Conservation (phyloP, 805 yeast species). For the Spathaspora passalidarum region DNA sequence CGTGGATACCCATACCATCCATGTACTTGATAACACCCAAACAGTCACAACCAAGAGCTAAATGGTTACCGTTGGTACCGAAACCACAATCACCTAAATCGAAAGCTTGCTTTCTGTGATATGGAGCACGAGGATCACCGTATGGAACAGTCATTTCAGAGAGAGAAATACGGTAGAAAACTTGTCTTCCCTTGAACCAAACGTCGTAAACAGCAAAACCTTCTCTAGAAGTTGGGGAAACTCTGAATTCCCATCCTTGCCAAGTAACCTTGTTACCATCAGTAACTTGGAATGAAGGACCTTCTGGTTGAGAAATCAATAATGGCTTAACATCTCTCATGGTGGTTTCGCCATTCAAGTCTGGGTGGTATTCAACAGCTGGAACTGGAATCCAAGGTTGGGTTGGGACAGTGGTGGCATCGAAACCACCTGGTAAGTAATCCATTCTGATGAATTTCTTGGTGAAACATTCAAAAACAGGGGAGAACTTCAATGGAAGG, state of each 20-base stretch:
- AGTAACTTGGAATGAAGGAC: constrained; percentile 59
- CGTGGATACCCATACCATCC: constrained; percentile 55
- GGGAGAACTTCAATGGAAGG: constrained; percentile 68
- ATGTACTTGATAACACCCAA: constrained; percentile 74
- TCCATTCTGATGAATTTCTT: constrained; percentile 67
- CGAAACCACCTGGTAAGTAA: constrained; percentile 69
- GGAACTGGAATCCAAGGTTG: constrained; percentile 58
- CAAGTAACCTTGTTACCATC: constrained; percentile 62
- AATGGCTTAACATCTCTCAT: constrained; percentile 66
- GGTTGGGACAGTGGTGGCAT: constrained; percentile 57
- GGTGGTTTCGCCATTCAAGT: constrained; percentile 50
- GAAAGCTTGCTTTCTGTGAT: constrained; percentile 83
- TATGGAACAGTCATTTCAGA: constrained; percentile 89
- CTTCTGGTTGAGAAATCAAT: constrained; percentile 71
- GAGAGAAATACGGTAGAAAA: constrained; percentile 67
- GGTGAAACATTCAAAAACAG: constrained; percentile 64
- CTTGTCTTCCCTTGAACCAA: constrained; percentile 71
- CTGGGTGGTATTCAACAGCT: constrained; percentile 72
- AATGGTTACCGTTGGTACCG: constrained; percentile 67
- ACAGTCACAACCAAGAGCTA: constrained; percentile 78
- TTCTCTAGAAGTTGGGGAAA: constrained; percentile 68
- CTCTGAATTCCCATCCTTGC: constrained; percentile 85
- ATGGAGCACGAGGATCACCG: constrained; percentile 78
- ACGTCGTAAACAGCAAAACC: constrained; percentile 75
- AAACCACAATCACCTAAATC: constrained; percentile 86